Evolutionary conservation across 306 rosid genomes (phyloP).

Genomic region (Dryas drummondii): DNA sequence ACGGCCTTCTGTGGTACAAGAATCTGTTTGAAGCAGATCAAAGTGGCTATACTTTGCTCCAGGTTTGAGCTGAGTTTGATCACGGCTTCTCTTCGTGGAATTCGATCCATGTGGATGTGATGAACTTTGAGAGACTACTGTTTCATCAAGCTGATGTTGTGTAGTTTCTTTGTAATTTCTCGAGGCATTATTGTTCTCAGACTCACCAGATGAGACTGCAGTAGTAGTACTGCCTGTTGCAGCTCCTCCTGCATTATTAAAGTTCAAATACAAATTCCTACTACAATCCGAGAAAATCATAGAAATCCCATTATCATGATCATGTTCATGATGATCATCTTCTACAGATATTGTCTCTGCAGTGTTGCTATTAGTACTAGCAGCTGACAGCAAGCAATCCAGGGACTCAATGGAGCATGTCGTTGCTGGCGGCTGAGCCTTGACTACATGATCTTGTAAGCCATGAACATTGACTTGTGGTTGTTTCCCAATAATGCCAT

Average conservation of each 20-base stretch:
- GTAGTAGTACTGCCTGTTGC: constrained; percentile 26
- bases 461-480: constrained; percentile 22
- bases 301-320: constrained; percentile 44
- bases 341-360: constrained; percentile 33
- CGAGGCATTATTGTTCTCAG: constrained; percentile 39
- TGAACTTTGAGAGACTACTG: constrained; percentile 37
- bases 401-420: constrained; percentile 43
- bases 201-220: constrained; percentile 54
- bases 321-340: constrained; percentile 22
- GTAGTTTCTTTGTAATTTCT: constrained; percentile 25
- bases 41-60: constrained; percentile 30
- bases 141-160: constrained; percentile 8
- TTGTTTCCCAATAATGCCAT: constrained; percentile 34
- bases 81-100: constrained; percentile 47
- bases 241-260: neutral
- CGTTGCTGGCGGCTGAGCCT: constrained; percentile 21
- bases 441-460: constrained; percentile 13
- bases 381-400: constrained; percentile 51
- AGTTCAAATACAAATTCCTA: constrained; percentile 50
- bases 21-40: constrained; percentile 38
- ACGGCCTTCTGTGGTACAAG: constrained; percentile 37
- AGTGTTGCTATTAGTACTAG: constrained; percentile 42
- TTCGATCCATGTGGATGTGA: constrained; percentile 28
- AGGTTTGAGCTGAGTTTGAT: constrained; percentile 21
- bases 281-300: constrained; percentile 48